Evolutionary conservation across 2,329 filamentous ascomycete genomes (phyloP).

Genomic region (Colletotrichum cordylinicola): DNA sequence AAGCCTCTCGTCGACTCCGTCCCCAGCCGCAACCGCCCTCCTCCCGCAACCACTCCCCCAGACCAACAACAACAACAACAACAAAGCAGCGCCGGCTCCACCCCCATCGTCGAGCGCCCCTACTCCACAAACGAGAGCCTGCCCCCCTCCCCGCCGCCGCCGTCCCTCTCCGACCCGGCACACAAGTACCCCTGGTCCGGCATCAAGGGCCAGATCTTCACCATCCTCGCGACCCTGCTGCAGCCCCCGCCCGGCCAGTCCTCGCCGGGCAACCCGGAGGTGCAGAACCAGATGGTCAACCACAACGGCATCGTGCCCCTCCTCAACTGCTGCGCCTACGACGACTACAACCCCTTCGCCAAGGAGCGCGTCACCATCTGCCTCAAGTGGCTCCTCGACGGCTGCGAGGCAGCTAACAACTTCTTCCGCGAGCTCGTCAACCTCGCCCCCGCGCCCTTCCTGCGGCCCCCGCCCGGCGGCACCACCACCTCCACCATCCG

Average conservation of each 20-base stretch:
- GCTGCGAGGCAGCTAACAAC: slow-evolving; percentile 74
- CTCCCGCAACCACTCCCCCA: slow-evolving; percentile 24
- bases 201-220: slow-evolving; percentile 90
- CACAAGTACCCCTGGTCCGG: slow-evolving; percentile 72
- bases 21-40: slow-evolving; percentile 20
- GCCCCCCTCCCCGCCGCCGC: slow-evolving; percentile 45
- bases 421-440: slow-evolving; percentile 71
- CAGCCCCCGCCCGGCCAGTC: slow-evolving; percentile 75
- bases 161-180: slow-evolving; percentile 66
- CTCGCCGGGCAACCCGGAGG: slow-evolving; percentile 71
- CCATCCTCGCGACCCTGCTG: slow-evolving; percentile 86
- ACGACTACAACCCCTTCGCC: slow-evolving; percentile 93
- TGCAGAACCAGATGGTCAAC: slow-evolving; percentile 86
- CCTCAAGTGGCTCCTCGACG: slow-evolving; percentile 82
- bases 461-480: slow-evolving; percentile 38
- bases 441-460: slow-evolving; percentile 44
- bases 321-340: slow-evolving; percentile 87
- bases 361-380: slow-evolving; percentile 90
- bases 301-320: slow-evolving; percentile 87
- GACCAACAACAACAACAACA: slow-evolving; percentile 27
- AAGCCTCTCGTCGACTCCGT: slow-evolving; percentile 65
- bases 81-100: slow-evolving; percentile 21
- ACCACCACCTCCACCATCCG: slow-evolving; percentile 50
- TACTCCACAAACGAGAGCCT: slow-evolving; percentile 48
- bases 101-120: slow-evolving; percentile 65